Evolutionary conservation across 2,329 filamentous ascomycete genomes (phyloP).

Genomic region (Tolypocladium pustulatum): DNA sequence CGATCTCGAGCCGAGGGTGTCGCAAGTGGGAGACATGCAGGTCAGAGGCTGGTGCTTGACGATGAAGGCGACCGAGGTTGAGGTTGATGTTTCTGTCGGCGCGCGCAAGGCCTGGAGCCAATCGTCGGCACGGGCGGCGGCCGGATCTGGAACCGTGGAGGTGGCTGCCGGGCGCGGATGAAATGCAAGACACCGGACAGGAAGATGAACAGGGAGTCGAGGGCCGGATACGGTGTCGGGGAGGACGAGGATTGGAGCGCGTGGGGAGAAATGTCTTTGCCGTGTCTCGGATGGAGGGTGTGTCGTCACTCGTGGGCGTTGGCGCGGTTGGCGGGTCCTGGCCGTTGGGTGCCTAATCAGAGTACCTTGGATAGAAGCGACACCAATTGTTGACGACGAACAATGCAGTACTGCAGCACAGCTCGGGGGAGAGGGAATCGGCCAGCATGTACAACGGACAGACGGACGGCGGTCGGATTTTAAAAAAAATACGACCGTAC

Average conservation of each 20-base stretch:
- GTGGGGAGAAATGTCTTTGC: not conserved
- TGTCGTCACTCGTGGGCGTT: not conserved
- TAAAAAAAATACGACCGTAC: too few species aligned
- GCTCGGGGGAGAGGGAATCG: too few species aligned
- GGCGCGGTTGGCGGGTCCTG: not conserved
- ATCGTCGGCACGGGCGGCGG: not conserved
- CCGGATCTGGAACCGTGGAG: not conserved
- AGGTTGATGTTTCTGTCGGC: not conserved
- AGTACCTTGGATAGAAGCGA: not conserved
- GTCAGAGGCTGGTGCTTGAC: not conserved
- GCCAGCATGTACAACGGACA: too few species aligned
- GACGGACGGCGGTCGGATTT: too few species aligned
- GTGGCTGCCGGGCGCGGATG: not conserved
- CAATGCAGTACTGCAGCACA: too few species aligned
- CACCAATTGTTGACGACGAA: too few species aligned
- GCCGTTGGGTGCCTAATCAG: not conserved
- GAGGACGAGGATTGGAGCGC: not conserved
- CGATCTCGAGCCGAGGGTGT: conserved; percentile 4
- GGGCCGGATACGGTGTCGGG: not conserved
- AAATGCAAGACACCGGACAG: not conserved
- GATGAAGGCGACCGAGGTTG: not conserved
- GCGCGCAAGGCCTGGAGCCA: not conserved
- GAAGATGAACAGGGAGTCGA: not conserved
- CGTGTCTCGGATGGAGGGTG: not conserved
- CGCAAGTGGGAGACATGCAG: not conserved